These are phyloP conservation scores for Hortiboletus flavorubellus DNA, from an alignment of 768 basidiomycete genomes.

Conservation along the genomic window DNA sequence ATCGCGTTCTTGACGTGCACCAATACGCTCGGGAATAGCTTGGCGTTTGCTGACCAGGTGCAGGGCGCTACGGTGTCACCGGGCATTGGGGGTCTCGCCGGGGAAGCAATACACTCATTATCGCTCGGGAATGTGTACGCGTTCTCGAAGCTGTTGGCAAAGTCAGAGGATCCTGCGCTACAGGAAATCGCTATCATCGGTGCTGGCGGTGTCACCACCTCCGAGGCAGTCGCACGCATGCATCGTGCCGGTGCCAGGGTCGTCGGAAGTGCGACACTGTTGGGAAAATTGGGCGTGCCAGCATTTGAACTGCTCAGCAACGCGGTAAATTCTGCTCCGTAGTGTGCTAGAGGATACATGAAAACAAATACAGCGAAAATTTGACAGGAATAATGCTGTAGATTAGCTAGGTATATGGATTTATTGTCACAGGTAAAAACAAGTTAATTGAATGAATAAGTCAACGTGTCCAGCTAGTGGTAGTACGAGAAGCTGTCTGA, in stretches of 20 bases:
- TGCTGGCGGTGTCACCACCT: slow-evolving; percentile 74
- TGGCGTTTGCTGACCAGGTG: slow-evolving; percentile 60
- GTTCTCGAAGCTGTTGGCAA: slow-evolving; percentile 51
- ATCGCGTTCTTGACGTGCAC: slow-evolving; percentile 77
- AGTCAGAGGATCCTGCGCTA: slow-evolving; percentile 40
- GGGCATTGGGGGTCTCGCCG: slow-evolving; percentile 69
- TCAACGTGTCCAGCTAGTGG: slow-evolving; percentile 18
- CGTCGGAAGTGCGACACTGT: slow-evolving; percentile 59
- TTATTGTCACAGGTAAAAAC: slow-evolving; percentile 1
- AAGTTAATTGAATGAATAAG: slow-evolving; percentile 28
- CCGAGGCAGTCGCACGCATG: slow-evolving; percentile 64
- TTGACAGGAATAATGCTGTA: slow-evolving; percentile 1
- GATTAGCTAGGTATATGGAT: slow-evolving; percentile 16
- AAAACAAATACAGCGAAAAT: slow-evolving; percentile 24
- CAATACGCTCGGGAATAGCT: slow-evolving; percentile 72
- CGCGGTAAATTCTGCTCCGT: slow-evolving; percentile 4
- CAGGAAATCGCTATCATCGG: slow-evolving; percentile 62
- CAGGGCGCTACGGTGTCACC: slow-evolving; percentile 48
- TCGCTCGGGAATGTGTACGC: slow-evolving; percentile 75
- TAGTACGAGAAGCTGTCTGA: slow-evolving; percentile 22
- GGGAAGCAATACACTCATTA: slow-evolving; percentile 70
- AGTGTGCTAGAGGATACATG: slow-evolving; percentile 15
- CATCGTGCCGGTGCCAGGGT: slow-evolving; percentile 67
- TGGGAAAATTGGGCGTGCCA: slow-evolving; percentile 51
- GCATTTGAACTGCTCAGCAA: slow-evolving; percentile 46